Conservation (phyloP, 306 rosid species). For the apple (Malus domestica) region DNA sequence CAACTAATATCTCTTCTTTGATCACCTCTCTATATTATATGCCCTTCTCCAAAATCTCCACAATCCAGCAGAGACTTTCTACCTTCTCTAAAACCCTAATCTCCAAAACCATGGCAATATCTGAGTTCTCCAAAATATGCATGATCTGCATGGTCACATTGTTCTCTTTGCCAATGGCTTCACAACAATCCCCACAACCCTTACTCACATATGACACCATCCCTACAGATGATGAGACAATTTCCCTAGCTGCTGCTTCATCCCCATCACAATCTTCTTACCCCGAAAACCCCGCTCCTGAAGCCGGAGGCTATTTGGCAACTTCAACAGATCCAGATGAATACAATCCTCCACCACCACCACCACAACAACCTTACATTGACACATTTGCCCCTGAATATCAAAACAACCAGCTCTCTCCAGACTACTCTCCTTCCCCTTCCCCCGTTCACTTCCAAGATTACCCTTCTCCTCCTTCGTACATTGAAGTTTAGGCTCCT, state of each 20-base stretch:
- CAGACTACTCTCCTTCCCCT: constrained; percentile 4
- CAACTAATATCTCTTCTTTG: not conserved
- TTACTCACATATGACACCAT: not conserved
- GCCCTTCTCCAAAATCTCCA: not conserved
- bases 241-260: not conserved
- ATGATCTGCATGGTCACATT: not conserved
- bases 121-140: not conserved
- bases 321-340: not conserved
- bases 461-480: not conserved
- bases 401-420: not conserved
- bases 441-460: not conserved
- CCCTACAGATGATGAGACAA: not conserved
- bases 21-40: not conserved
- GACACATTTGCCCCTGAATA: not conserved
- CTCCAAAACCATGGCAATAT: not conserved
- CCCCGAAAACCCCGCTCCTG: not conserved
- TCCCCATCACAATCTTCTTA: not conserved
- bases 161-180: not conserved
- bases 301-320: not conserved
- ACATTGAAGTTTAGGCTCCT: not conserved
- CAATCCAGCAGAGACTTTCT: not conserved
- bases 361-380: not conserved
- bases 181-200: not conserved
- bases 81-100: not conserved
- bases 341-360: constrained; percentile 10